These are phyloP conservation scores for Phytophthora kernoviae DNA, from an alignment of 352 stramenopile genomes.

Conservation along the genomic window DNA sequence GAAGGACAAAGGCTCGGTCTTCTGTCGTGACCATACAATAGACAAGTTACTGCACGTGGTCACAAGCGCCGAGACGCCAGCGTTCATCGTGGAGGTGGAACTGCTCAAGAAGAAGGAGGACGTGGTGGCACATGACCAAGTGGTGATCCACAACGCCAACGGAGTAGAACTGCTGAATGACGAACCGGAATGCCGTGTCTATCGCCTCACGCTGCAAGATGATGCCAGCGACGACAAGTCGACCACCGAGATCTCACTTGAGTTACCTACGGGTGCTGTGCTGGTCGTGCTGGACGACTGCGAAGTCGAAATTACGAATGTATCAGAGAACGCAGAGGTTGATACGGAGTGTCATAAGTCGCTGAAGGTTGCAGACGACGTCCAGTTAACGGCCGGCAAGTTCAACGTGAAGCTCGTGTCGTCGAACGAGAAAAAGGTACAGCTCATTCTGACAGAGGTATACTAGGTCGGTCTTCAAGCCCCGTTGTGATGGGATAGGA, in stretches of 20 bases:
- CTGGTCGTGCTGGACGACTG: slow-evolving; percentile 43
- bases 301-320: slow-evolving; percentile 31
- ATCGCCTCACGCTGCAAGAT: slow-evolving; percentile 42
- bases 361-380: slow-evolving; percentile 26
- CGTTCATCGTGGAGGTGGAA: slow-evolving; percentile 62
- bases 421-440: slow-evolving; percentile 19
- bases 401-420: slow-evolving; percentile 26
- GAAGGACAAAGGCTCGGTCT: slow-evolving; percentile 39
- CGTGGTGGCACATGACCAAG: slow-evolving; percentile 20
- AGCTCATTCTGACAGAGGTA: slow-evolving; percentile 30
- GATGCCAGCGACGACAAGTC: slow-evolving; percentile 11
- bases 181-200: slow-evolving; percentile 48
- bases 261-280: slow-evolving; percentile 38
- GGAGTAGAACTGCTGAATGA: slow-evolving; percentile 40
- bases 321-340: slow-evolving; percentile 9
- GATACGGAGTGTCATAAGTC: slow-evolving; percentile 15
- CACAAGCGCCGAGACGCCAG: slow-evolving; percentile 24
- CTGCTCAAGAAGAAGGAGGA: slow-evolving; percentile 39
- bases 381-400: slow-evolving; percentile 21
- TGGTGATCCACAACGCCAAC: slow-evolving; percentile 18
- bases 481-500: background rate
- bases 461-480: slow-evolving; percentile 11
- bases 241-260: slow-evolving; percentile 31
- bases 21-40: slow-evolving; percentile 57
- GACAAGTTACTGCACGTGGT: slow-evolving; percentile 52